Evolutionary conservation across 1,284 basidiomycete species (phyloP).

Genomic region (Ceratobasidium sp.): DNA sequence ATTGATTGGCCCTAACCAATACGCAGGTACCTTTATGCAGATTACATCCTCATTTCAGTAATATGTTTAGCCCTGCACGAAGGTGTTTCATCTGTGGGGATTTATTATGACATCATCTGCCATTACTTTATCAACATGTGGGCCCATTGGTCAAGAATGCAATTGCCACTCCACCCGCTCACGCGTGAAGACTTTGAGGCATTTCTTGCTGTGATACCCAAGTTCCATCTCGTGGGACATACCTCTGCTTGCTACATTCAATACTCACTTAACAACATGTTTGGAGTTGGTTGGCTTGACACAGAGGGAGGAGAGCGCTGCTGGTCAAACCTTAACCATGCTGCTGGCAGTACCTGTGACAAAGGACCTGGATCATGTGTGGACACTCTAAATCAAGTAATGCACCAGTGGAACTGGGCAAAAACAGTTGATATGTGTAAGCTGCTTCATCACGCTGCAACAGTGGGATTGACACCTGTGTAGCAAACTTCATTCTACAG

Average conservation of each 20-base stretch:
- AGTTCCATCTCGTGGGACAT: slow-evolving; percentile 22
- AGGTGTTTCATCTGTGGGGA: not conserved
- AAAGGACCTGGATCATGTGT: not conserved
- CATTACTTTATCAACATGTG: not conserved
- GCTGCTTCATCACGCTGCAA: not conserved
- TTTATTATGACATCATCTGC: slow-evolving; percentile 26
- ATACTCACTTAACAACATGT: slow-evolving; percentile 8
- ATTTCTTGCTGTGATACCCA: slow-evolving; percentile 11
- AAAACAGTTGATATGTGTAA: not conserved
- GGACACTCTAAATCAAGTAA: slow-evolving; percentile 3
- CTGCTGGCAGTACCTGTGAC: not conserved
- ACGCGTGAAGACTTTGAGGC: not conserved
- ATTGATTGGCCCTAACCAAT: not conserved
- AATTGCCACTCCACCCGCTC: not conserved
- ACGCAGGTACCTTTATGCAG: not conserved
- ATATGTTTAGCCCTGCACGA: not conserved
- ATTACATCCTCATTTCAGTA: not conserved
- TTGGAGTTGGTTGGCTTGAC: slow-evolving; percentile 3
- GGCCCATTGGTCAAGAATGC: not conserved
- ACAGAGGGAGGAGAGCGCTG: slow-evolving; percentile 10
- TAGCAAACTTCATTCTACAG: not conserved
- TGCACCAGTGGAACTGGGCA: slow-evolving; percentile 12
- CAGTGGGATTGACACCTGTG: not conserved
- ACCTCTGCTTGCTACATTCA: not conserved
- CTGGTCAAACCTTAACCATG: slow-evolving; percentile 20